Evolutionary conservation across 2,329 filamentous ascomycete genomes (phyloP).

Genomic region (Botrytis medusae): DNA sequence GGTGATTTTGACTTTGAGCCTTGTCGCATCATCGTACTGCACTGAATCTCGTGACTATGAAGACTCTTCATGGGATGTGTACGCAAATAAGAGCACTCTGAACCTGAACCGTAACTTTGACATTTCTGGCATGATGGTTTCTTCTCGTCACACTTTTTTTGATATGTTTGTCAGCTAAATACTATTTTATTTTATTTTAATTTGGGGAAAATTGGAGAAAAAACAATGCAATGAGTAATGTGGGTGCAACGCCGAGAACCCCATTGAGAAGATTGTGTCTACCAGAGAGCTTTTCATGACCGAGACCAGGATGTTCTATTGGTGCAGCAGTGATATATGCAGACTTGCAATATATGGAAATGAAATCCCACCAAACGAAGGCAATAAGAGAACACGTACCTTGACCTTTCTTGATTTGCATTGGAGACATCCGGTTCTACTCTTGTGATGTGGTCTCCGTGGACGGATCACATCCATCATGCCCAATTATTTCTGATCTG

Average conservation of each 20-base stretch:
- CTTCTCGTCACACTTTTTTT: constrained; percentile 35
- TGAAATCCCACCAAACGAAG: background rate
- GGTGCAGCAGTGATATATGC: background rate
- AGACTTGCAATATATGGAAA: background rate
- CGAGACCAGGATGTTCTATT: constrained; percentile 7
- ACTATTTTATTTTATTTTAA: background rate
- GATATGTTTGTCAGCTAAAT: background rate
- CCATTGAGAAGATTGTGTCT: background rate
- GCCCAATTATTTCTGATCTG: no score
- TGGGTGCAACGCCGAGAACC: background rate
- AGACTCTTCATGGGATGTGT: constrained; percentile 32
- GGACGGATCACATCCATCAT: constrained; percentile 21
- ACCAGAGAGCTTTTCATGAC: background rate
- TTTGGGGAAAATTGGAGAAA: background rate
- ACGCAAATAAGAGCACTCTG: constrained; percentile 36
- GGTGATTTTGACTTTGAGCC: constrained; percentile 22
- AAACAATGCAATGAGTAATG: background rate
- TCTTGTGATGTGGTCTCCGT: constrained; percentile 39
- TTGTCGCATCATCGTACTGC: constrained; percentile 2
- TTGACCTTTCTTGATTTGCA: constrained; percentile 42
- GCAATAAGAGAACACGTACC: constrained; percentile 31
- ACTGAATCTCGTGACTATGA: constrained; percentile 11
- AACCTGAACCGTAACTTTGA: constrained; percentile 29
- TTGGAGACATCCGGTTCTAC: constrained; percentile 39
- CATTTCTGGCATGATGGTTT: constrained; percentile 37